Base-by-base conservation (phyloP, 2,329 filamentous ascomycete genomes). In the Clonostachys byssicola region DNA sequence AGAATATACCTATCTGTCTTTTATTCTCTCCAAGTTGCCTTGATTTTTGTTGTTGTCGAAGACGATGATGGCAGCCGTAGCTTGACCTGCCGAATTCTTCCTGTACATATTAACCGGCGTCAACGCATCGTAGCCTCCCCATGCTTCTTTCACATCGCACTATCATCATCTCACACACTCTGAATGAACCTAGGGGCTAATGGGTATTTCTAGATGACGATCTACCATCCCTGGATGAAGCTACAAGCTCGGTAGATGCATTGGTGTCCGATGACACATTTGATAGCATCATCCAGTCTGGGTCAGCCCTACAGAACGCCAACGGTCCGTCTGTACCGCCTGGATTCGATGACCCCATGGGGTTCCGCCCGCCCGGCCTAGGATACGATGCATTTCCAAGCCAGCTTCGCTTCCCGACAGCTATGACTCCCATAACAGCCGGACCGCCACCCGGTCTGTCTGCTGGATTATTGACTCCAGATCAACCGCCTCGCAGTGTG, bases 1-100 rank as follows among this genome's bases (percentile, higher is more conserved):
- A 66, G 61, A 71, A 71, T 64, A 69, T 66, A 70, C 59, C 61
- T 66, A 50, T 56, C 63, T 62, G 60, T 61, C 62, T 57, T 60
- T 55, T 62, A 64, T 64, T 65, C 56, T 65, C 62, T 61, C 60
- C 60, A 60, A 57, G 54, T 52, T 56, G 60, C 54, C 56, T 49
- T 48, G 33, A 43, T 49, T 47, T 63, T 61, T 62, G 58, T 66
- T 60, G 60, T 60, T 56, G 64, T 66, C 73, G 78, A 81, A 80
- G 80, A 80, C 77, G 80, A 82, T 80, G 78, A 75, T 79, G 77
- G 74, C 67, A 71, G 68, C 68, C 69, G 73, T 77, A 77, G 77
- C 66, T 69, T 79, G 74, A 75, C 63, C 56, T 53, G 23, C 23
- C 23, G 23, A 30, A 30, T 30, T 54, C 54, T 54, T 62, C 64